A percentile compares a stretch with the other conserved stretches of the same genome.
Evolutionary conservation across 2,329 filamentous ascomycete species (phyloP).

Genomic region (Sarocladium oryzae): DNA sequence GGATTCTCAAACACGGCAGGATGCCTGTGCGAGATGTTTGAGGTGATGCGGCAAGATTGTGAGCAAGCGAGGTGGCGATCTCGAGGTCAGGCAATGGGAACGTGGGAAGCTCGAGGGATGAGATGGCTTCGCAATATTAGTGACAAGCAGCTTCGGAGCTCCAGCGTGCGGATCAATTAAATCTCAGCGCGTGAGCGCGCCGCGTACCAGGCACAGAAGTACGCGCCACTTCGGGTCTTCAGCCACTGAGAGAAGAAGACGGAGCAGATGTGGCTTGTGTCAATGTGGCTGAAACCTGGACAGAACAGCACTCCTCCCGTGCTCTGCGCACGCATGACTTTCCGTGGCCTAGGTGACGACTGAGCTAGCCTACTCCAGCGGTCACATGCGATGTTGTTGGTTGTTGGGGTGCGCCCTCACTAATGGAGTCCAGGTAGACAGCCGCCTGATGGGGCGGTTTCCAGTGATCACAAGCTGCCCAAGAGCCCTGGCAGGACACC

Average conservation of each 20-base stretch:
- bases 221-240: not conserved
- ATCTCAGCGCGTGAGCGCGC: conserved; percentile 6
- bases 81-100: not conserved
- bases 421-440: too few relatives aligned
- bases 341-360: too few relatives aligned
- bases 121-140: not conserved
- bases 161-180: conserved; percentile 7
- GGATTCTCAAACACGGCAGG: not conserved
- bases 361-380: too few relatives aligned
- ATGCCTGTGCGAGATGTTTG: not conserved
- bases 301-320: too few relatives aligned
- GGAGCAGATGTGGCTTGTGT: not conserved
- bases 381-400: conserved; percentile 7
- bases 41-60: not conserved
- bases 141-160: conserved; percentile 1
- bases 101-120: not conserved
- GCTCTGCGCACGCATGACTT: too few relatives aligned
- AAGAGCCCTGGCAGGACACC: not conserved
- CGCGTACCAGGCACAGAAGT: not conserved
- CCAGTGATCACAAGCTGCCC: too few relatives aligned
- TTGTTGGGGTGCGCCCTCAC: not conserved
- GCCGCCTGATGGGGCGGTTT: too few relatives aligned
- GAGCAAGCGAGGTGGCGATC: not conserved
- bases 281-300: conserved; percentile 7
- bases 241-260: not conserved